Evolutionary conservation across 75 land plant species (phyloP).

Genomic region (Sequoia sempervirens): DNA sequence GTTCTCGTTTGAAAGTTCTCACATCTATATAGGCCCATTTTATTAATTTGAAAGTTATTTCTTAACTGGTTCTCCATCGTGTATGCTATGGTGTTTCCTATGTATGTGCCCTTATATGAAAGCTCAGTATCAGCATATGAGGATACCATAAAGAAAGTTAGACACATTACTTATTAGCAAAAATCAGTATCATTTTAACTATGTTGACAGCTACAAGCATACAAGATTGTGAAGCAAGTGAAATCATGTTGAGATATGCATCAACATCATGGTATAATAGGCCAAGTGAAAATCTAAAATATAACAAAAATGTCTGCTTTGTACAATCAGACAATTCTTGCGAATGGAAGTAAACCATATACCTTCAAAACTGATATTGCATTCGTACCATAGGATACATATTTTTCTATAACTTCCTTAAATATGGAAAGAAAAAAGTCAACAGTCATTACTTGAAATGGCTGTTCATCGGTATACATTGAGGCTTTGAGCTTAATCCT

Average conservation of each 20-base stretch:
- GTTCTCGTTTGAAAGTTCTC: no score
- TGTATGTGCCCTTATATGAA: not conserved
- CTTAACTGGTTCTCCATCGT: not conserved
- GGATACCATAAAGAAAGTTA: not conserved
- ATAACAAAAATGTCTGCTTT: not conserved
- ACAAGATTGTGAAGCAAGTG: not conserved
- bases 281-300: not conserved
- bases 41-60: no score
- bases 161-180: not conserved
- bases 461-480: not conserved
- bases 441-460: not conserved
- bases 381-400: not conserved
- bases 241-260: not conserved
- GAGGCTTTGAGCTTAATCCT: not conserved
- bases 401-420: not conserved
- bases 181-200: not conserved
- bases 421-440: not conserved
- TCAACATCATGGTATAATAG: not conserved
- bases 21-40: no score
- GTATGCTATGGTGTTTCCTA: not conserved
- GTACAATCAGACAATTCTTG: not conserved
- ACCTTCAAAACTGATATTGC: not conserved
- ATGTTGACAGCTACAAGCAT: not conserved
- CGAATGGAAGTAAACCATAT: not conserved
- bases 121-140: not conserved